Conservation (phyloP, 768 basidiomycete species). For the Jaapia argillacea region DNA sequence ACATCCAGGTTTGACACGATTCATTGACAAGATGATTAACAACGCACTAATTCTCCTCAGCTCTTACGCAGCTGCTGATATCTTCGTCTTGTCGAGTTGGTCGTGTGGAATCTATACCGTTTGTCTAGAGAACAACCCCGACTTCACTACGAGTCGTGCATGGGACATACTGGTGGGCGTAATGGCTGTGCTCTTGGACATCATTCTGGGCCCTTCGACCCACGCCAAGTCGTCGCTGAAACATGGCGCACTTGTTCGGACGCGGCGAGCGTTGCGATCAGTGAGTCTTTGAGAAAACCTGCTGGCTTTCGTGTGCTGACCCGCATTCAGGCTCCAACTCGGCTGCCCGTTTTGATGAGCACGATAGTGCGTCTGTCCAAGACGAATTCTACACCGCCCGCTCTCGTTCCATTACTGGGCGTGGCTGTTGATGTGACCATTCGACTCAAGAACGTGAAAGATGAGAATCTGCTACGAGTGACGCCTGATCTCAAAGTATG, state of each 20-base stretch:
- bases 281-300: too few species aligned
- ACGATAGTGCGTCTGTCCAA: conserved; percentile 44
- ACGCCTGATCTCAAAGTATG: conserved; percentile 37
- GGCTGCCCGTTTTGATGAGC: conserved; percentile 39
- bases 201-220: conserved; percentile 39
- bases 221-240: conserved; percentile 49
- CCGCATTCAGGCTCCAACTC: conserved; percentile 23
- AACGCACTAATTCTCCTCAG: conserved; percentile 19
- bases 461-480: conserved; percentile 30
- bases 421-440: conserved; percentile 61
- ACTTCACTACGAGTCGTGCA: conserved; percentile 34
- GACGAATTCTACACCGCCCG: conserved; percentile 30
- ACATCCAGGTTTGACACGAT: conserved; percentile 35
- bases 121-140: conserved; percentile 32
- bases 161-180: conserved; percentile 46
- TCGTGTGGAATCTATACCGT: conserved; percentile 49
- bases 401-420: conserved; percentile 47
- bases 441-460: conserved; percentile 48
- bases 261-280: conserved; percentile 59
- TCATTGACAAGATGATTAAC: not conserved
- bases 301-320: too few species aligned
- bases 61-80: conserved; percentile 46
- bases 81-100: conserved; percentile 69
- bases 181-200: conserved; percentile 52
- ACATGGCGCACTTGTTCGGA: conserved; percentile 48